A percentile compares a stretch with the other conserved stretches of the same genome.
Evolutionary conservation across 495 filamentous ascomycete genomes (phyloP).

Genomic region (Podospora bellae-mahoneyi): DNA sequence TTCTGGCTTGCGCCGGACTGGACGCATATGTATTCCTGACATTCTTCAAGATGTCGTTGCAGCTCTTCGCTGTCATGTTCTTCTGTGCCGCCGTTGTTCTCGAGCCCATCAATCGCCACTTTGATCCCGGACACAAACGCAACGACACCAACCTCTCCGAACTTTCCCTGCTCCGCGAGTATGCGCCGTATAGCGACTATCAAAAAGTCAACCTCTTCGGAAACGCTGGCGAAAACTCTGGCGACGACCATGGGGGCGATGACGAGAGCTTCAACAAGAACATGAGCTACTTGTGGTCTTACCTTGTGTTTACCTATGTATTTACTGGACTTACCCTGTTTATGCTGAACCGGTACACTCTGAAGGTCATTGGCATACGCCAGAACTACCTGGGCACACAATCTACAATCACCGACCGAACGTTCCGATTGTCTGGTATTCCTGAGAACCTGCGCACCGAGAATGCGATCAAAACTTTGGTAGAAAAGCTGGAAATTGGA

Average conservation of each 20-base stretch:
- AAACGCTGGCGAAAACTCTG: background rate
- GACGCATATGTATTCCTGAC: slow-evolving; percentile 94
- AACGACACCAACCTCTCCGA: slow-evolving; percentile 12
- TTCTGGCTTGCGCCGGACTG: slow-evolving; percentile 84
- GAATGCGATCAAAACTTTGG: slow-evolving; percentile 76
- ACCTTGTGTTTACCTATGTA: slow-evolving; percentile 84
- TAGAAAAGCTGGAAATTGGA: slow-evolving; percentile 87
- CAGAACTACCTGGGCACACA: slow-evolving; percentile 92
- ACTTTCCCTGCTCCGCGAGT: slow-evolving; percentile 17
- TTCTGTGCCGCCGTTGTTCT: slow-evolving; percentile 77
- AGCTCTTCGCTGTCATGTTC: slow-evolving; percentile 72
- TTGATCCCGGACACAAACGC: slow-evolving; percentile 18
- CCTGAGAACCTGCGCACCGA: slow-evolving; percentile 76
- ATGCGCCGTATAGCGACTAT: slow-evolving; percentile 15
- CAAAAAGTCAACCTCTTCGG: background rate
- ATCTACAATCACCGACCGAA: slow-evolving; percentile 90
- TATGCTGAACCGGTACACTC: slow-evolving; percentile 75
- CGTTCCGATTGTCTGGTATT: slow-evolving; percentile 86
- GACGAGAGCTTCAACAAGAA: slow-evolving; percentile 38
- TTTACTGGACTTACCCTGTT: slow-evolving; percentile 83
- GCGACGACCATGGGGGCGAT: slow-evolving; percentile 2
- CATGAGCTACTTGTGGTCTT: slow-evolving; percentile 79
- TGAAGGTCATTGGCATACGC: slow-evolving; percentile 74
- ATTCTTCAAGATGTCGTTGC: slow-evolving; percentile 92
- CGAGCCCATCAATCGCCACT: slow-evolving; percentile 77